These are phyloP conservation scores for Phytophthora gonapodyides DNA, from an alignment of 352 stramenopile species.

Conservation along the genomic window DNA sequence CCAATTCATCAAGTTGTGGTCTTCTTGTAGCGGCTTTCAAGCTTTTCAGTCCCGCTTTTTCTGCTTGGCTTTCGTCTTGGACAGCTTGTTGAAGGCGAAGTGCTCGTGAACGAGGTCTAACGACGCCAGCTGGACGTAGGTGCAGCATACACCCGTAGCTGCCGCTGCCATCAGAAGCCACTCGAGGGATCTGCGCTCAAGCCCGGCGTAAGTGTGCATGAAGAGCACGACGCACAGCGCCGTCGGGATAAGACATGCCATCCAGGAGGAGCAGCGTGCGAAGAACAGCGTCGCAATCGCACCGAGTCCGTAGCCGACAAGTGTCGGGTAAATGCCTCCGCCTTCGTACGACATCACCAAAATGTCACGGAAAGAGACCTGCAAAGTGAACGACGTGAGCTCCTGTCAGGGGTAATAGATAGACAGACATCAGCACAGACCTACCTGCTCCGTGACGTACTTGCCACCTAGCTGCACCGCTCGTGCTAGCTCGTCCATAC, in stretches of 20 bases:
- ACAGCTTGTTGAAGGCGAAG: slow-evolving; percentile 31
- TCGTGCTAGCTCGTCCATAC: slow-evolving; percentile 33
- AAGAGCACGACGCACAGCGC: slow-evolving; percentile 33
- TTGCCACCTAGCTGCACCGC: slow-evolving; percentile 28
- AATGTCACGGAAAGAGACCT: slow-evolving; percentile 54
- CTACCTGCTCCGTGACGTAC: slow-evolving; percentile 34
- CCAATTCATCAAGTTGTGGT: slow-evolving; percentile 1
- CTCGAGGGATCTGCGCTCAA: slow-evolving; percentile 33
- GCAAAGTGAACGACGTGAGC: background rate
- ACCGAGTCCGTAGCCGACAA: slow-evolving; percentile 60
- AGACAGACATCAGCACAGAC: background rate
- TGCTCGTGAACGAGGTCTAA: slow-evolving; percentile 59
- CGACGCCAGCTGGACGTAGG: slow-evolving; percentile 59
- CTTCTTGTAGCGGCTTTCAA: slow-evolving; percentile 4
- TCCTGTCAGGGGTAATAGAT: background rate
- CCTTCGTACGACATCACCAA: slow-evolving; percentile 57
- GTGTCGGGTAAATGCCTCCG: slow-evolving; percentile 59
- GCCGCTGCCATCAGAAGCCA: slow-evolving; percentile 44
- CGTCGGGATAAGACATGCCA: slow-evolving; percentile 25
- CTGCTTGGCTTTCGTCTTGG: slow-evolving; percentile 20
- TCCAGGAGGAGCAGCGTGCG: slow-evolving; percentile 21
- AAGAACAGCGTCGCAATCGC: slow-evolving; percentile 48
- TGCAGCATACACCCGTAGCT: slow-evolving; percentile 55
- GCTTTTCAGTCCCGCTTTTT: slow-evolving; percentile 45
- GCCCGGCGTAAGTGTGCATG: slow-evolving; percentile 24